phyloP scores from a whole-genome alignment of 83 land plant species.

The Isoetes engelmannii region DNA sequence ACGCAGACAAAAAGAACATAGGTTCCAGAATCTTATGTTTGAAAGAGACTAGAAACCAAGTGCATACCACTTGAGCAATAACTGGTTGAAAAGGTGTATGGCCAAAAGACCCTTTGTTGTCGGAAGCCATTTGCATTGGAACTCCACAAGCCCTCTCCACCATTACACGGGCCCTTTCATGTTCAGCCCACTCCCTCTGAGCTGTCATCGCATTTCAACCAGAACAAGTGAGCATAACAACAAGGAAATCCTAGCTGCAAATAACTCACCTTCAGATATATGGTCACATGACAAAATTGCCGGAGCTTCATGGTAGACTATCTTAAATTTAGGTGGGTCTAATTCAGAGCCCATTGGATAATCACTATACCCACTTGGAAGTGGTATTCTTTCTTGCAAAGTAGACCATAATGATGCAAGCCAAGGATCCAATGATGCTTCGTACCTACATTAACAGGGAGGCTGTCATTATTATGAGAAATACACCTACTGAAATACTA shows the following conservation, averaged over 20 bases:
- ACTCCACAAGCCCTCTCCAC: conserved; percentile 20
- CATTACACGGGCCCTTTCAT: conserved; percentile 32
- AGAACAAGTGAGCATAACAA: too few relatives aligned
- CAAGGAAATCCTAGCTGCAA: too few relatives aligned
- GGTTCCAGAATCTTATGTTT: neutral
- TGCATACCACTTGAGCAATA: conserved; percentile 21
- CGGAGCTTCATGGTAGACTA: conserved; percentile 15
- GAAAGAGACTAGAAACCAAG: neutral
- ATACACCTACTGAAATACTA: too few relatives aligned
- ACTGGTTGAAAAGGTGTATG: conserved; percentile 24
- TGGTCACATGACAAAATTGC: neutral
- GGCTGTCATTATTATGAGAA: too few relatives aligned
- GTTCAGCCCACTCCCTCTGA: conserved; percentile 22
- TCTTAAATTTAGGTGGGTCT: conserved; percentile 24
- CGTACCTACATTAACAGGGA: neutral
- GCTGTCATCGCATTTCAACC: too few relatives aligned
- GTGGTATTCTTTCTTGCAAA: neutral
- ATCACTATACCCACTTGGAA: conserved; percentile 21
- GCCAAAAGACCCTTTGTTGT: conserved; percentile 10
- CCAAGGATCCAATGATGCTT: conserved; percentile 13
- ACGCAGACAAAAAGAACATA: neutral
- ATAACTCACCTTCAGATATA: too few relatives aligned
- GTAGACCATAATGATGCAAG: neutral
- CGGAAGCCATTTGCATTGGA: neutral
- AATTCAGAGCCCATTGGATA: conserved; percentile 21